Percentiles rank a stretch among this genome's conserved stretches.
phyloP scores from a whole-genome alignment of 208 protist genomes.

The Entamoeba dispar region DNA sequence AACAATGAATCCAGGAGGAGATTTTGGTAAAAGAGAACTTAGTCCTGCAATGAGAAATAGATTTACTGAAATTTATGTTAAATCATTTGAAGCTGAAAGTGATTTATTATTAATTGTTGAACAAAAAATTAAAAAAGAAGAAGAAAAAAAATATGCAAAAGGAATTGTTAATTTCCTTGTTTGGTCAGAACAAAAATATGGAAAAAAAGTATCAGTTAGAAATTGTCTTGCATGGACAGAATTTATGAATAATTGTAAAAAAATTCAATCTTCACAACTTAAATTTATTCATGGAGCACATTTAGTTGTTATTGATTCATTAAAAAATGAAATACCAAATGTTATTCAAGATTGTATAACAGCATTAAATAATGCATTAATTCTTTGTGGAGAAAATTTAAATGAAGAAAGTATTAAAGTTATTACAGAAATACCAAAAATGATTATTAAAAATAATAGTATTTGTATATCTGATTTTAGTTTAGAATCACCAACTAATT shows the following conservation, averaged over 20 bases:
- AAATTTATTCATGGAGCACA: constrained; percentile 1
- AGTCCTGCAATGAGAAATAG: constrained; percentile 92
- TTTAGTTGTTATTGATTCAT: not conserved
- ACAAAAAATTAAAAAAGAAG: constrained; percentile 11
- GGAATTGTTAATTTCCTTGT: not conserved
- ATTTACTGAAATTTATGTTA: constrained; percentile 98
- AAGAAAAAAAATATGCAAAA: not conserved
- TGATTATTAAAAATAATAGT: not conserved
- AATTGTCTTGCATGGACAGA: not conserved
- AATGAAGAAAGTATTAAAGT: not conserved
- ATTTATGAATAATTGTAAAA: constrained; percentile 6
- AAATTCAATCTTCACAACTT: not conserved
- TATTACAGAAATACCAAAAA: not conserved
- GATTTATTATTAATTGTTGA: constrained; percentile 72
- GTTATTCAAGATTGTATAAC: not conserved
- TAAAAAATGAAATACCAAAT: not conserved
- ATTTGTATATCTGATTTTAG: not conserved
- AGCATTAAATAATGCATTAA: not conserved
- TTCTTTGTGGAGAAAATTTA: not conserved
- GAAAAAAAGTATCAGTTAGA: not conserved
- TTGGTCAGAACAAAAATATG: not conserved
- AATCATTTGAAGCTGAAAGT: constrained; percentile 32
- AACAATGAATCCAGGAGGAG: constrained; percentile 99
- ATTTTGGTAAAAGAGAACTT: constrained; percentile 99
- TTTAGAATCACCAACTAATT: not conserved